Percentiles rank a stretch among this genome's conserved stretches.
phyloP scores from a whole-genome alignment of 2,329 filamentous ascomycete genomes.

The Nannizziopsis arthrosporioides region DNA sequence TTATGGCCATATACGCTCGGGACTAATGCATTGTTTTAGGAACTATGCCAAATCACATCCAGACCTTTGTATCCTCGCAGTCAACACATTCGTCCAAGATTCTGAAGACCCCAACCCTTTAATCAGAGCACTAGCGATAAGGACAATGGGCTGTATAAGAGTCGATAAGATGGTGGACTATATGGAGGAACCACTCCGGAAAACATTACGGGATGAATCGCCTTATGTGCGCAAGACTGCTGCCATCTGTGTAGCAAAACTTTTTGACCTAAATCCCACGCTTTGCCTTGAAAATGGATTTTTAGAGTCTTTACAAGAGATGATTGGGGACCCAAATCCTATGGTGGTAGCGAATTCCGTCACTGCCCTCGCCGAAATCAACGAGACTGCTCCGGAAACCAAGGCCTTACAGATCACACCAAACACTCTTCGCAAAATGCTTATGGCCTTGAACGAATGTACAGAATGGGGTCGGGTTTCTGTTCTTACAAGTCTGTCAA shows the following conservation, averaged over 20 bases:
- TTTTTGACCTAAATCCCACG: slow-evolving; percentile 84
- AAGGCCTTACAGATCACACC: slow-evolving; percentile 73
- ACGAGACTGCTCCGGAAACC: slow-evolving; percentile 81
- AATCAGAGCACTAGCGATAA: slow-evolving; percentile 84
- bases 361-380: slow-evolving; percentile 82
- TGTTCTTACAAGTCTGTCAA: slow-evolving; percentile 76
- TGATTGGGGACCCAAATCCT: slow-evolving; percentile 94
- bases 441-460: slow-evolving; percentile 94
- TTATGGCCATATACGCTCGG: background rate
- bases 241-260: slow-evolving; percentile 92
- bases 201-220: slow-evolving; percentile 92
- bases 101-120: slow-evolving; percentile 97
- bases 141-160: slow-evolving; percentile 96
- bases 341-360: slow-evolving; percentile 99
- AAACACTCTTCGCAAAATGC: slow-evolving; percentile 78
- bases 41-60: slow-evolving; percentile 99
- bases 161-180: slow-evolving; percentile 99
- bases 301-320: slow-evolving; percentile 79
- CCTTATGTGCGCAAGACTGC: slow-evolving; percentile 98
- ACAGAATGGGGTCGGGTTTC: slow-evolving; percentile 97
- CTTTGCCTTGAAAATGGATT: slow-evolving; percentile 98
- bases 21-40: slow-evolving; percentile 42
- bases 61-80: slow-evolving; percentile 93
- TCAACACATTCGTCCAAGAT: slow-evolving; percentile 98
- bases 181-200: slow-evolving; percentile 94